Percentiles rank a stretch among this genome's conserved stretches.
Evolutionary conservation across 2,329 filamentous ascomycete species (phyloP).

Genomic region (Bipolaris cookei): DNA sequence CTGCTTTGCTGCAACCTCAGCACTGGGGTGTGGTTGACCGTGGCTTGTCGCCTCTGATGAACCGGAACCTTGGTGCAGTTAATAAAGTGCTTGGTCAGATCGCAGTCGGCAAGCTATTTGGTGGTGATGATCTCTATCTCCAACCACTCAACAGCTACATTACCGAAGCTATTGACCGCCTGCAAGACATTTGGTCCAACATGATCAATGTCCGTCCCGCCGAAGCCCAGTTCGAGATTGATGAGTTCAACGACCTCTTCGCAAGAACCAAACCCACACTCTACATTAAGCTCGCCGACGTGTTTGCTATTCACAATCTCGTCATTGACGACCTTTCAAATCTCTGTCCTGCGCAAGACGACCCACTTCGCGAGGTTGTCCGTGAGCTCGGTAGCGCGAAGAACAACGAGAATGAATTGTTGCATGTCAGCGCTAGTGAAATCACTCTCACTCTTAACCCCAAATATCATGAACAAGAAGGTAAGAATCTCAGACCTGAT

Average conservation of each 20-base stretch:
- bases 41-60: constrained; percentile 86
- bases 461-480: constrained; percentile 84
- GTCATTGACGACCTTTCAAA: constrained; percentile 77
- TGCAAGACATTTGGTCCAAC: constrained; percentile 75
- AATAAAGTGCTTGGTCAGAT: constrained; percentile 91
- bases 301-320: constrained; percentile 93
- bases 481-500: constrained; percentile 47
- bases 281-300: constrained; percentile 99
- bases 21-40: constrained; percentile 92
- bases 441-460: constrained; percentile 90
- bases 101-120: constrained; percentile 86
- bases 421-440: constrained; percentile 82
- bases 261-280: constrained; percentile 94
- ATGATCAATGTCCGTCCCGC: constrained; percentile 84
- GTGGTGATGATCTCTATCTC: constrained; percentile 92
- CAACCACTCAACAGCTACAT: constrained; percentile 94
- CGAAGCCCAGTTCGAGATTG: constrained; percentile 94
- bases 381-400: constrained; percentile 95
- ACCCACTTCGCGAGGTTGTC: constrained; percentile 87
- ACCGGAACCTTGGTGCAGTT: constrained; percentile 88
- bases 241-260: constrained; percentile 98
- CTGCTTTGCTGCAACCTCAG: constrained; percentile 86
- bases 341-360: constrained; percentile 81
- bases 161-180: constrained; percentile 79
- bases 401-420: constrained; percentile 93